Evolutionary conservation across 176 grass and related monocot genomes (phyloP), one percentile per base, ranked within the genome.

Genomic region (Eleusine coracana): DNA sequence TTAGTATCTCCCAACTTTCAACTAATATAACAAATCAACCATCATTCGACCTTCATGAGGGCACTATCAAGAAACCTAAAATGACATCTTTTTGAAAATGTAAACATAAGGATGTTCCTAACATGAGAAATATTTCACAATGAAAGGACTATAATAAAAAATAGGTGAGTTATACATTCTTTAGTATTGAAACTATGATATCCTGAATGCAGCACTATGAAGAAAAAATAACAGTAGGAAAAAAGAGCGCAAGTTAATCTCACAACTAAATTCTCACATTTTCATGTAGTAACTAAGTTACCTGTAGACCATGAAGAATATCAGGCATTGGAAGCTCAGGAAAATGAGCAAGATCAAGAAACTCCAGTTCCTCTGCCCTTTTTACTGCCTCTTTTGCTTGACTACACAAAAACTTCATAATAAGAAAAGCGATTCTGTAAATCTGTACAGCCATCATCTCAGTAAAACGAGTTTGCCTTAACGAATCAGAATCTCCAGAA

Each of bases 291-390:
- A 34, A 41, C 42, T 16, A 62, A 56, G 54, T 78, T 84, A 98
- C 96, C 93, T 98, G 96, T 79, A 95, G 90, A 72, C 92, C 89
- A 70, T 98, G 91, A 82, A 98, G 87, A 88, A 95, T 95, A 68
- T 98, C 92, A 63, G 96, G 96, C 79, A 91, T 93, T 42, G 93
- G 93, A 88, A 98, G 88, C 74, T 98, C 92, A 83, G 96, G 96
- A 85, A 95, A 90, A 79, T 90, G 81, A 49, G 87, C 90, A 58
- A 89, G 91, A 78, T 95, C 96, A 80, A 98, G 70, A 74, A 98
- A 98, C 49, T 91, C 92, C 34, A 98, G 59, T 51, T 95, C 96
- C 63, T 88, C 92, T 38, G 93, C 89, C 70, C 91, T 93, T 79
- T 86, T 91, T 54, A 87, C 87, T 86, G 91, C 93, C 66, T 68